These are phyloP conservation scores for Backusella tuberculispora DNA, from an alignment of 192 early-diverging fungal species.

Conservation along the genomic window DNA sequence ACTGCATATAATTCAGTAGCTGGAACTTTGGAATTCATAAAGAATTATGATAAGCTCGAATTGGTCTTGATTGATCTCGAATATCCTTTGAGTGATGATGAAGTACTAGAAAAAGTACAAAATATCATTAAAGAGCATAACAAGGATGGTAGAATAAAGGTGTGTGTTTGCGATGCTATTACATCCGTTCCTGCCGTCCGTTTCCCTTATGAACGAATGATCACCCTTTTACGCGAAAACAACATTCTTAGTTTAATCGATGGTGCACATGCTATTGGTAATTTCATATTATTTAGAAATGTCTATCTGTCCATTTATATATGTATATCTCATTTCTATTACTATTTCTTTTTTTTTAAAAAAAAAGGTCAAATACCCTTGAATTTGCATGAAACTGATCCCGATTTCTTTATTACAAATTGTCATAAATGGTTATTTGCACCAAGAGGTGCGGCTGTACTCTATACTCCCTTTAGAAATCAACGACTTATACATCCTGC, in stretches of 20 bases:
- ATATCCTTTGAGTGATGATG: slow-evolving; percentile 53
- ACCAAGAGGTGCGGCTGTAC: slow-evolving; percentile 53
- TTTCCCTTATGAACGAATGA: slow-evolving; percentile 49
- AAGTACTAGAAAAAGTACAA: slow-evolving; percentile 32
- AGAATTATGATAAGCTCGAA: slow-evolving; percentile 44
- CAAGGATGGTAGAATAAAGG: slow-evolving; percentile 40
- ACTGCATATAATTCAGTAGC: slow-evolving; percentile 59
- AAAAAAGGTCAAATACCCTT: slow-evolving; percentile 57
- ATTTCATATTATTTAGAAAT: not conserved
- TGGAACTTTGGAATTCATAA: slow-evolving; percentile 49
- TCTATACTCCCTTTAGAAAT: slow-evolving; percentile 57
- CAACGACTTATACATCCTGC: slow-evolving; percentile 54
- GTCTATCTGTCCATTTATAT: not conserved
- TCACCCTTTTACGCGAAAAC: slow-evolving; percentile 46
- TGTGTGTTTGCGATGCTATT: slow-evolving; percentile 62
- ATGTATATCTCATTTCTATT: not conserved
- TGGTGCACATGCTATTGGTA: slow-evolving; percentile 66
- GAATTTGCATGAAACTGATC: slow-evolving; percentile 50
- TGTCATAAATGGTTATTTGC: slow-evolving; percentile 73
- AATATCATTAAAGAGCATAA: slow-evolving; percentile 29
- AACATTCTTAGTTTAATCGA: slow-evolving; percentile 64
- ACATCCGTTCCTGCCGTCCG: slow-evolving; percentile 54
- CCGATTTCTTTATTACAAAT: slow-evolving; percentile 74
- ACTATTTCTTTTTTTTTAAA: not conserved
- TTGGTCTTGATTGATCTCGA: slow-evolving; percentile 47